These are phyloP conservation scores for Lyophyllum shimeji DNA, from an alignment of 768 basidiomycete species.

Conservation along the genomic window DNA sequence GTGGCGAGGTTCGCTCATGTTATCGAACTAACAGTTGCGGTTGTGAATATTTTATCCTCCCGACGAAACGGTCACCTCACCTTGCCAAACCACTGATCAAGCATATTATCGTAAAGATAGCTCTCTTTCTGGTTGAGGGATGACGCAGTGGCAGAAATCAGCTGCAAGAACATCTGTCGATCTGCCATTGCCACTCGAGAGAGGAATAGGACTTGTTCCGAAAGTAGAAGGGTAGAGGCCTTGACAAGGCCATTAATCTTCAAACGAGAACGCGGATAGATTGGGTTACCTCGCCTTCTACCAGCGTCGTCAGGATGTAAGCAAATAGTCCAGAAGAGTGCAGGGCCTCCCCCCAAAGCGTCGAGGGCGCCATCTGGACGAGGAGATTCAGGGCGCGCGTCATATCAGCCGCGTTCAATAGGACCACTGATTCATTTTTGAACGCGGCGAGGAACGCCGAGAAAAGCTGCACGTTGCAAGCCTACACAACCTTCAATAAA, in stretches of 20 bases:
- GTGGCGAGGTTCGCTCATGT: conserved; percentile 82
- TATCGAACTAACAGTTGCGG: conserved; percentile 70
- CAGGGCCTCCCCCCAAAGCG: conserved; percentile 70
- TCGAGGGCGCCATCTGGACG: conserved; percentile 61
- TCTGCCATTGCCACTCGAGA: conserved; percentile 73
- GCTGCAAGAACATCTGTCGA: conserved; percentile 63
- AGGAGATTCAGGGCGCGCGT: conserved; percentile 59
- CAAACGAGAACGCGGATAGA: neutral
- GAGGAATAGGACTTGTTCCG: conserved; percentile 72
- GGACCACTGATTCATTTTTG: conserved; percentile 40
- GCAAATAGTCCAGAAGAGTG: conserved; percentile 75
- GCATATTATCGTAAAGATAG: conserved; percentile 59
- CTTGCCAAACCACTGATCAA: conserved; percentile 84
- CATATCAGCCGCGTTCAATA: conserved; percentile 61
- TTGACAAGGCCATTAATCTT: conserved; percentile 18
- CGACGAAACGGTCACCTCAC: conserved; percentile 36
- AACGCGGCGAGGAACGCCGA: conserved; percentile 53
- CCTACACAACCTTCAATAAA: conserved; percentile 33
- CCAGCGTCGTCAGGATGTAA: conserved; percentile 54
- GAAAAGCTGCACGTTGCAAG: conserved; percentile 56
- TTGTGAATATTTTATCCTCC: conserved; percentile 4
- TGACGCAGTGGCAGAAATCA: conserved; percentile 64
- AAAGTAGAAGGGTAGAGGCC: conserved; percentile 47
- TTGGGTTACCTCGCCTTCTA: conserved; percentile 65
- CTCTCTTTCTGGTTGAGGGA: conserved; percentile 46